These are phyloP conservation scores for Polygonum aviculare DNA, from an alignment of 148 eudicot species.

Conservation along the genomic window DNA sequence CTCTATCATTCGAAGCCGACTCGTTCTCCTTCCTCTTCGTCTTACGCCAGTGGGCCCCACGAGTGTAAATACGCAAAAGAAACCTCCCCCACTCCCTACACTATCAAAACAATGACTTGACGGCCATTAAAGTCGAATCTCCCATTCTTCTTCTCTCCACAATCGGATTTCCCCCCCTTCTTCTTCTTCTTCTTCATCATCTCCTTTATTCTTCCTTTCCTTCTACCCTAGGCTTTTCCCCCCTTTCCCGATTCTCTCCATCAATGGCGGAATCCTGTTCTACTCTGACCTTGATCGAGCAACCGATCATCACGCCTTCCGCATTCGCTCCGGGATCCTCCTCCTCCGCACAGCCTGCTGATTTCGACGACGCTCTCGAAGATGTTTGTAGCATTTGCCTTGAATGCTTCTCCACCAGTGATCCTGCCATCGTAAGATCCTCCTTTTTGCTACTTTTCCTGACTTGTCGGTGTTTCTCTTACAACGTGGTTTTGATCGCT, in stretches of 20 bases:
- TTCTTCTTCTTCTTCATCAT: background rate
- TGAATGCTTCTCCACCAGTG: slow-evolving; percentile 43
- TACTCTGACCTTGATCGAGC: background rate
- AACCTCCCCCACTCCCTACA: background rate
- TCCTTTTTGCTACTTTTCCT: background rate
- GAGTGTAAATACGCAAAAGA: background rate
- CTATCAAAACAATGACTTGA: background rate
- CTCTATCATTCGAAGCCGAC: background rate
- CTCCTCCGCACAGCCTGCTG: slow-evolving; percentile 22
- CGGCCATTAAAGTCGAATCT: background rate
- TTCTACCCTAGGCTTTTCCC: background rate
- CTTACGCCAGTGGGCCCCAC: background rate
- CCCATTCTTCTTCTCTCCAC: background rate
- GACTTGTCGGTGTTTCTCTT: background rate
- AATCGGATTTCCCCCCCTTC: slow-evolving; percentile 9
- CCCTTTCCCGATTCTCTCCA: background rate
- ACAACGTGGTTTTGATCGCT: slow-evolving; percentile 4
- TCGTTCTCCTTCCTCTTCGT: background rate
- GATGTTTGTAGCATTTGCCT: slow-evolving; percentile 77
- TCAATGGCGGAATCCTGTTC: slow-evolving; percentile 25
- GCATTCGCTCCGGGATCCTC: slow-evolving; percentile 15
- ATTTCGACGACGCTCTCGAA: slow-evolving; percentile 30
- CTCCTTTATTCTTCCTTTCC: slow-evolving; percentile 13
- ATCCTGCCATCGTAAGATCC: slow-evolving; percentile 53
- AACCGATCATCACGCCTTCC: slow-evolving; percentile 11